Evolutionary conservation across 805 yeast genomes (phyloP).

Genomic region (Wickerhamiella kurtzmanii): DNA sequence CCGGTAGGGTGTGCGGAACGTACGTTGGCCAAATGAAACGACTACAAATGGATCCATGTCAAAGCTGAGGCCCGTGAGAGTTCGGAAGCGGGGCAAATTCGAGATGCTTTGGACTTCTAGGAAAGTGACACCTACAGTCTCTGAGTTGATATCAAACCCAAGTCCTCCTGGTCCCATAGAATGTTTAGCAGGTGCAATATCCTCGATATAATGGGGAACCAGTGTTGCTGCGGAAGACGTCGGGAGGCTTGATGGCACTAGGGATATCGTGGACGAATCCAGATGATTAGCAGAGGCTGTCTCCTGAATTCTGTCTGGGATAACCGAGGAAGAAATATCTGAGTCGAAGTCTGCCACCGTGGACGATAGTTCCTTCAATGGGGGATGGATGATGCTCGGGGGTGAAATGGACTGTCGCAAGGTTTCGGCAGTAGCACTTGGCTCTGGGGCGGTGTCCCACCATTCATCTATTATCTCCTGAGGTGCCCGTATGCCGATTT

Average conservation of each 20-base stretch:
- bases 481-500: constrained; percentile 3
- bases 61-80: constrained; percentile 60
- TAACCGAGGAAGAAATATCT: not conserved
- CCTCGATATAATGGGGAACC: constrained; percentile 14
- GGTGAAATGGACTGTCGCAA: no score
- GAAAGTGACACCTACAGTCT: constrained; percentile 52
- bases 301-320: not conserved
- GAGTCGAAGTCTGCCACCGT: not conserved
- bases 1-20: constrained; percentile 73
- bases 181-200: not conserved
- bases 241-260: not conserved
- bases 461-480: constrained; percentile 4
- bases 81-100: constrained; percentile 65
- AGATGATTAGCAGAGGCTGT: not conserved
- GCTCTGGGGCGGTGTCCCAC: not conserved
- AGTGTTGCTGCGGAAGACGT: not conserved
- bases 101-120: constrained; percentile 61
- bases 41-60: constrained; percentile 97
- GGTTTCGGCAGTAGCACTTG: no score
- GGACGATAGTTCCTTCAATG: no score
- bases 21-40: constrained; percentile 76
- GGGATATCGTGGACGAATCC: not conserved
- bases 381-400: no score
- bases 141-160: constrained; percentile 17
- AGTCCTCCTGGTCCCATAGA: constrained; percentile 1